Base-by-base conservation (phyloP, 1,139 yeast species). In the Taphrina communis region DNA sequence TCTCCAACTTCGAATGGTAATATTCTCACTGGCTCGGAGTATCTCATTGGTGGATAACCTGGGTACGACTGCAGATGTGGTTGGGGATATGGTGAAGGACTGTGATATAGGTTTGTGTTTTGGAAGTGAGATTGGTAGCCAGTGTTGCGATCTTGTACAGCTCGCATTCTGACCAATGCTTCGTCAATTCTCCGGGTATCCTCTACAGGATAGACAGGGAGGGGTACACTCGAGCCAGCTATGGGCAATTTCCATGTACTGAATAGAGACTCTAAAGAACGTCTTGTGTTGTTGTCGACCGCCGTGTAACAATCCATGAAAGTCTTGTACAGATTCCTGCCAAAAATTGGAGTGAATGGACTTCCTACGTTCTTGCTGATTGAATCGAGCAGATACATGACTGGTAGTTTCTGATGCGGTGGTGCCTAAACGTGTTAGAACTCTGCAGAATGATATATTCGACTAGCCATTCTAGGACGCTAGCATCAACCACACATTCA, bases 291-390 rank as follows among this genome's bases (percentile, higher is more conserved):
- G 74, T 91, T 96, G 74, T 87, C 88, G 52, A 90, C 94, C 70
- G 88, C 80, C 41, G 91, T 84, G 76, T 90, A 95, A 1, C 93
- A 88, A 72, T 86, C 88, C 36, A 90, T 86, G 78, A 88, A 94
- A 1, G 90, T 80, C 73, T 82, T 85, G 79, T 83, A 88, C 55
- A 91, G 80, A 66, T 87, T 88, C 80, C 84, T 75, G 6, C 92
- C 89, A 76, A 93, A 86, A 71, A 89, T 79, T 11, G 86, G 82
- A 46, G 92, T 90, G 77, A 93, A 94, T 0, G 98, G 97, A 71
- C 87, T 84, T 6, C 97, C 97, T 31, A 91, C 88, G 74, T 88
- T 90, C 78, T 94, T 94, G 78, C 96, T 89, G 60, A 94, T 89
- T n/a, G 97, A 92, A 77, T 94, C 99, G 70, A 94, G 80, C 63